Percentiles rank a stretch among this genome's conserved stretches.
These are phyloP conservation scores for Acanthamoeba royreba DNA, from an alignment of 208 protist species.

Conservation along the genomic window DNA sequence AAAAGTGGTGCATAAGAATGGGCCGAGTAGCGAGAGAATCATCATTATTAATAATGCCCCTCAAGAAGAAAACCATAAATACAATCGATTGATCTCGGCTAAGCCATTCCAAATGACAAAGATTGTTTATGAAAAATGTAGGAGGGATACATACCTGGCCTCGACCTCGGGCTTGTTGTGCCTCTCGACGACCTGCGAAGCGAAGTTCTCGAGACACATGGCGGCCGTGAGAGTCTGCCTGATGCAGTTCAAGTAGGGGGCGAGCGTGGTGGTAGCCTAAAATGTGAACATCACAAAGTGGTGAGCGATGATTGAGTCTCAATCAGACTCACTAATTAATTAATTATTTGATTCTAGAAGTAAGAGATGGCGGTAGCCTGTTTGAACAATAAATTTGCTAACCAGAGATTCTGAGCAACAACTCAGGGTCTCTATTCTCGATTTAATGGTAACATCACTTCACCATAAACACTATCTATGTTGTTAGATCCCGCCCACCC, in stretches of 20 bases:
- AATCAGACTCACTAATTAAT: not conserved
- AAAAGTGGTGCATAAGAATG: too few relatives aligned
- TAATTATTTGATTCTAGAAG: too few relatives aligned
- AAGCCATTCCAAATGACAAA: not conserved
- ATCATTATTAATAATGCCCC: too few relatives aligned
- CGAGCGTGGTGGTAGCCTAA: slow-evolving; percentile 59
- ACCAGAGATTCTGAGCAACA: too few relatives aligned
- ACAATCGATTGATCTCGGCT: not conserved
- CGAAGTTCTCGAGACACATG: slow-evolving; percentile 94
- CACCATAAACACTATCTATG: too few relatives aligned
- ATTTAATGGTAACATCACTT: too few relatives aligned
- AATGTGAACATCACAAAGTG: not conserved
- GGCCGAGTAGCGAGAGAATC: not conserved
- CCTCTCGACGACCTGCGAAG: slow-evolving; percentile 94
- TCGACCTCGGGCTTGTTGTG: slow-evolving; percentile 99
- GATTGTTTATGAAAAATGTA: not conserved
- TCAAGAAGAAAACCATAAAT: not conserved
- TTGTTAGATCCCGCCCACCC: too few relatives aligned
- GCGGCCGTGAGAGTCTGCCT: slow-evolving; percentile 90
- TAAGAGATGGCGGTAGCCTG: too few relatives aligned
- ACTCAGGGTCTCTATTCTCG: too few relatives aligned
- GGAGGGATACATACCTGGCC: slow-evolving; percentile 61
- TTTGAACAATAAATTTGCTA: not conserved
- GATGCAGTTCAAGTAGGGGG: slow-evolving; percentile 93
- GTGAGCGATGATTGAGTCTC: not conserved